These are phyloP conservation scores for Moniliella sp. DNA, from an alignment of 1,284 basidiomycete species.

Conservation along the genomic window DNA sequence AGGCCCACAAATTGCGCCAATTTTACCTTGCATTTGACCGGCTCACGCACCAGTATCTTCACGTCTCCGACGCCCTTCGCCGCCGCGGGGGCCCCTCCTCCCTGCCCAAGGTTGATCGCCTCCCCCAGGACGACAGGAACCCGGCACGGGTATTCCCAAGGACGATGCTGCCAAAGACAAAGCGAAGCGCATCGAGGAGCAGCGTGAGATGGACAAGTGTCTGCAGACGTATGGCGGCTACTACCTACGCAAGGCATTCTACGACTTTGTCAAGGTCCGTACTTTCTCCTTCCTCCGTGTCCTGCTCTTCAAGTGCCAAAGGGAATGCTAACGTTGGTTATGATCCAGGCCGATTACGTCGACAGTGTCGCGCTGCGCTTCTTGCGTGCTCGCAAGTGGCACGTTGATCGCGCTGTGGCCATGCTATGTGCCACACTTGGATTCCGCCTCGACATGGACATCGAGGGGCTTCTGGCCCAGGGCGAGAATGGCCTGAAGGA, in stretches of 20 bases:
- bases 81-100: slow-evolving; percentile 5
- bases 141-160: slow-evolving; percentile 25
- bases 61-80: slow-evolving; percentile 19
- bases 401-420: slow-evolving; percentile 28
- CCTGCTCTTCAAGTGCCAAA: too few relatives aligned
- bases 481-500: slow-evolving; percentile 32
- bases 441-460: slow-evolving; percentile 32
- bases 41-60: slow-evolving; percentile 21
- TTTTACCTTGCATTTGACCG: slow-evolving; percentile 19
- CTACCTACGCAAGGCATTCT: slow-evolving; percentile 17
- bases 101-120: not conserved
- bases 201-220: slow-evolving; percentile 21
- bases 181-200: slow-evolving; percentile 20
- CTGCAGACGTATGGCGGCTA: slow-evolving; percentile 29
- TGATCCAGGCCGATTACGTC: slow-evolving; percentile 20
- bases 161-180: slow-evolving; percentile 29
- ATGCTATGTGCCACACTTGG: slow-evolving; percentile 32
- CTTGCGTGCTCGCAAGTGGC: slow-evolving; percentile 33
- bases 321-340: too few relatives aligned
- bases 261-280: slow-evolving; percentile 15
- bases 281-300: too few relatives aligned
- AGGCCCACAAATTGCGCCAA: slow-evolving; percentile 18
- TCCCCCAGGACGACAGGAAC: slow-evolving; percentile 7
- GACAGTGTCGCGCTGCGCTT: slow-evolving; percentile 30
- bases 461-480: slow-evolving; percentile 24